Evolutionary conservation across 2,329 filamentous ascomycete genomes (phyloP), one percentile per base, ranked within the genome.

Genomic region (Colletotrichum sojae): DNA sequence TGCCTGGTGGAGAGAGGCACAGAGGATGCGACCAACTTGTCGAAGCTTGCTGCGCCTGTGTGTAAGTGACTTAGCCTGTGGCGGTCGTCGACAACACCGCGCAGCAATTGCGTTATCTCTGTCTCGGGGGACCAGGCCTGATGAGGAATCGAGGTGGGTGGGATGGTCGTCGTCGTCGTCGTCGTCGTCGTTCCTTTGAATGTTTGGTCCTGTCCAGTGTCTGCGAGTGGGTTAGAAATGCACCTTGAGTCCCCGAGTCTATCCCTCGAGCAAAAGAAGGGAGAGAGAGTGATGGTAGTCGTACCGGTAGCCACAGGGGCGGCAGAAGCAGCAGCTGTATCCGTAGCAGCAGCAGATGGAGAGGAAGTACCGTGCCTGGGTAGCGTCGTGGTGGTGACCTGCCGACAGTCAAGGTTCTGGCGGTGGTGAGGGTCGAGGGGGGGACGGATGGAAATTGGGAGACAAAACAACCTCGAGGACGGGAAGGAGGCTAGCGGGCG

Each of bases 401-500:
- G 46, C 18, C 46, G 46, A 49, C n/a, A 49, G 45, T 25, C 27
- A 20, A 15, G 25, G 22, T 55, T 15, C 18, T 40, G 43, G 52
- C 53, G 39, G 39, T 22, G 52, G 15, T 46, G 45, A 40, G 52
- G 60, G 48, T 52, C 25, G 53, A 39, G 51, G 39, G 20, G n/a
- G n/a, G n/a, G 40, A 51, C 39, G 52, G 62, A 52, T 60, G 46
- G 64, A 25, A 40, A 69, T 48, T 64, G 20, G 9, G 31, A 59
- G 66, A 65, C 61, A 51, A 57, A 68, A 53, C 55, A 54, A 43
- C 40, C 65, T 55, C 54, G 60, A 55, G 48, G 31, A 46, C 53
- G 64, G 64, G 58, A 67, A n/a, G 64, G 20, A 67, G 64, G 53
- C 54, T 58, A 63, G 48, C 45, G 48, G 43, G 61, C 51, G 61